Base-by-base conservation (phyloP, 352 stramenopile species). In the Phytopythium ostracodes region DNA sequence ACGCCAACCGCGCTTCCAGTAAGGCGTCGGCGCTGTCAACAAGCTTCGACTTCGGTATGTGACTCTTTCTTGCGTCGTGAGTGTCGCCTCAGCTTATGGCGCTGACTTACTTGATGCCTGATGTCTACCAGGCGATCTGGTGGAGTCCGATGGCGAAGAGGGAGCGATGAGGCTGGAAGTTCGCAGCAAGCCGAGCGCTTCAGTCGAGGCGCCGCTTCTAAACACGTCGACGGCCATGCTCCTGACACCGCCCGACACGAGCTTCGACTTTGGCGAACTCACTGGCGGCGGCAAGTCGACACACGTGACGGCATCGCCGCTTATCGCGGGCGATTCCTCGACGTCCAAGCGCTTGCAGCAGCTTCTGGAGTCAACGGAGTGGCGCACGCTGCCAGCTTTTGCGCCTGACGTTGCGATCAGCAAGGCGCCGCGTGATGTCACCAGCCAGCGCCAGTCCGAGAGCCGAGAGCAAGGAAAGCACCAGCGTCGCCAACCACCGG, bases 281-380 rank as follows among this genome's bases (percentile, higher is more conserved):
- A 58, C 14, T 3, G 33, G 20, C 35, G 18, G 20, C 57, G 63
- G 31, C 33, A 40, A n/a, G 15, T 4, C 46, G 5, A 5, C 24
- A 18, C 6, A 25, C 27, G 27, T 52, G 14, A 46, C 20, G 33
- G 25, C n/a, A n/a, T 57, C 31, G 18, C 31, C 51, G 22, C 9
- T 27, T 10, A 15, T 44, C 11, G 51, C 24, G 42, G 50, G 27
- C 8, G 33, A 63, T 4, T 70, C 72, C 2, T 80, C 77, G 27
- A 80, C 76, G 27, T 76, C 71, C 18, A 65, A 59, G 14, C 70
- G 84, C 14, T 60, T 92, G n/a, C 76, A 79, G 27, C 75, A 62
- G 33, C 60, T 92, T 20, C 70, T 91, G 20, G 81, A 89, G 56
- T 91, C 81, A 4, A 91, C 84, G 5, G 80, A 91, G 55, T 93